Percentiles rank a stretch among this genome's conserved stretches.
phyloP scores from a whole-genome alignment of 1,139 yeast genomes.

The Geotrichum klebahnii region DNA sequence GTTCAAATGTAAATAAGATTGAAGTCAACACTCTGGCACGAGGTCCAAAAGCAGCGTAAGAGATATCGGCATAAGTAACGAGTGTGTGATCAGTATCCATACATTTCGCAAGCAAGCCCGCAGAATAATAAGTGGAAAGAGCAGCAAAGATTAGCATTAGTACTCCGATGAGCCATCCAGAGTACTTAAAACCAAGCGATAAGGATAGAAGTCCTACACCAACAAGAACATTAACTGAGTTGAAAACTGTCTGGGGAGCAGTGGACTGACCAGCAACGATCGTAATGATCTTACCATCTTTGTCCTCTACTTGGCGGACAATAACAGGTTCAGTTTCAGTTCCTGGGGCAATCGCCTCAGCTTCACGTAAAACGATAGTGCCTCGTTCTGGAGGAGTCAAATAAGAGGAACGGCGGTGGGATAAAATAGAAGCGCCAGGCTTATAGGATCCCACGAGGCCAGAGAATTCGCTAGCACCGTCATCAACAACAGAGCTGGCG shows the following conservation, averaged over 20 bases:
- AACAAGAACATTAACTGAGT: slow-evolving; percentile 74
- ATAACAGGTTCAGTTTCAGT: slow-evolving; percentile 54
- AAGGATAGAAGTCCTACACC: slow-evolving; percentile 84
- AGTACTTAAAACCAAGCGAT: slow-evolving; percentile 70
- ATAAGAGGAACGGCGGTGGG: slow-evolving; percentile 29
- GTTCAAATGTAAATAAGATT: slow-evolving; percentile 65
- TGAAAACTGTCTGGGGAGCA: slow-evolving; percentile 81
- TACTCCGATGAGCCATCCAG: slow-evolving; percentile 78
- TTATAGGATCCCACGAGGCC: slow-evolving; percentile 5
- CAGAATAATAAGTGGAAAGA: slow-evolving; percentile 61
- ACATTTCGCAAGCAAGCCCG: slow-evolving; percentile 58
- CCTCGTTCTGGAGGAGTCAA: slow-evolving; percentile 27
- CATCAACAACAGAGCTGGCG: slow-evolving; percentile 9
- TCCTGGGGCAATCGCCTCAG: slow-evolving; percentile 35
- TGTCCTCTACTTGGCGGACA: slow-evolving; percentile 63
- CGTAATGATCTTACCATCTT: slow-evolving; percentile 69
- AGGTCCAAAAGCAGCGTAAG: slow-evolving; percentile 67
- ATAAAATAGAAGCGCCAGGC: background rate
- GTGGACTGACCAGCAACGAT: slow-evolving; percentile 82
- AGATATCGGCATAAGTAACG: slow-evolving; percentile 85
- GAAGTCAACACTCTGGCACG: slow-evolving; percentile 64
- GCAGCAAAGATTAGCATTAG: slow-evolving; percentile 55
- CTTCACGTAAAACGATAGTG: slow-evolving; percentile 29
- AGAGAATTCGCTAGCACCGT: slow-evolving; percentile 9
- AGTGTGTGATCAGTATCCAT: slow-evolving; percentile 72